phyloP scores from a whole-genome alignment of 2,329 filamentous ascomycete genomes.

The Plectosphaerella plurivora region DNA sequence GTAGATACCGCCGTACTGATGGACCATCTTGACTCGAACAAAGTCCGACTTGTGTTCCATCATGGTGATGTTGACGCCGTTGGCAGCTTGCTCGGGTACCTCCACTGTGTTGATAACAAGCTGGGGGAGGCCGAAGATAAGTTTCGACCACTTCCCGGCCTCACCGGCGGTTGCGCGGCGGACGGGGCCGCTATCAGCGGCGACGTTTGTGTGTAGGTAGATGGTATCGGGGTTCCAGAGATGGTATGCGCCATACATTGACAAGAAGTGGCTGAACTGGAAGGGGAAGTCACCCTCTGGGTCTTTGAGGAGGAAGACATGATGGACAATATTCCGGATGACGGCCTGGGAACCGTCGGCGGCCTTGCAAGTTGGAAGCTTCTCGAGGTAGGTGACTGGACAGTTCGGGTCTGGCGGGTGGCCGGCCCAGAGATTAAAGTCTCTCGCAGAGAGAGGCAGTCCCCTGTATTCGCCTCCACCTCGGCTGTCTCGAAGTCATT shows the following conservation, averaged over 20 bases:
- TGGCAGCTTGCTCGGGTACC: slow-evolving; percentile 6
- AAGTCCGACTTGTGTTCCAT: slow-evolving; percentile 18
- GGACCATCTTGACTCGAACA: slow-evolving; percentile 14
- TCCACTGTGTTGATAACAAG: slow-evolving; percentile 10
- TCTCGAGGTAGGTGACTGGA: too few relatives aligned
- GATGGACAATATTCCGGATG: slow-evolving; percentile 19
- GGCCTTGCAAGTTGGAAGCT: too few relatives aligned
- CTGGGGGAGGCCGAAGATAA: slow-evolving; percentile 15
- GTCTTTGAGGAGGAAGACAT: slow-evolving; percentile 15
- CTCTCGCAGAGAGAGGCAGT: too few relatives aligned
- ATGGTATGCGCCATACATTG: slow-evolving; percentile 14
- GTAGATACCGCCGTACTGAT: slow-evolving; percentile 16
- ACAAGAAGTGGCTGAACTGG: slow-evolving; percentile 18
- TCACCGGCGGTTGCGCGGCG: slow-evolving; percentile 6
- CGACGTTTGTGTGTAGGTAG: slow-evolving; percentile 20
- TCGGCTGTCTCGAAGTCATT: too few relatives aligned
- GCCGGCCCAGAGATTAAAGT: too few relatives aligned
- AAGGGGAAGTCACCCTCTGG: slow-evolving; percentile 13
- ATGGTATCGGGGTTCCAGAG: slow-evolving; percentile 15
- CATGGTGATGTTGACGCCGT: slow-evolving; percentile 8
- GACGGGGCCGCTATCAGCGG: slow-evolving; percentile 6
- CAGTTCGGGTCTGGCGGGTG: too few relatives aligned
- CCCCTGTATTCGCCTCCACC: too few relatives aligned
- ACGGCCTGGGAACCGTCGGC: not conserved
- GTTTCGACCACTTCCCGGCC: slow-evolving; percentile 15